Percentiles rank a stretch among this genome's conserved stretches.
phyloP scores from a whole-genome alignment of 345 rosid species.

The Noccaea bulbosa region DNA sequence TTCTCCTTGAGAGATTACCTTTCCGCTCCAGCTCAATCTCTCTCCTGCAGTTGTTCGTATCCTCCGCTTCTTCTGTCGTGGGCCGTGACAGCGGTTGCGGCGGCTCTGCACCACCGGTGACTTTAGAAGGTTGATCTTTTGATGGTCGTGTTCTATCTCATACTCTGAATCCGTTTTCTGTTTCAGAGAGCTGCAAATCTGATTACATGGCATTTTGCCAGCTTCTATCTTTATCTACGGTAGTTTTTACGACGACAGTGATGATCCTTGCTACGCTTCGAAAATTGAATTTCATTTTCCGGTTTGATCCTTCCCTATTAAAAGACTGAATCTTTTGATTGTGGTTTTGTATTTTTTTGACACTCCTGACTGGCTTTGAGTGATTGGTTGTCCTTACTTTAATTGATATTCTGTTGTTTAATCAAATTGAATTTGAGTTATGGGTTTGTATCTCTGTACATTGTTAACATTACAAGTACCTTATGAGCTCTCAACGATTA shows the following conservation, averaged over 20 bases:
- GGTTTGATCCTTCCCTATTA: background rate
- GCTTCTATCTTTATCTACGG: background rate
- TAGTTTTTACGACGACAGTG: slow-evolving; percentile 15
- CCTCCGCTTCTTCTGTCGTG: slow-evolving; percentile 19
- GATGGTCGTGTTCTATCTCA: background rate
- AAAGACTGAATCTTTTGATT: slow-evolving; percentile 8
- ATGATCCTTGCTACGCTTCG: slow-evolving; percentile 20
- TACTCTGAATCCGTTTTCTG: background rate
- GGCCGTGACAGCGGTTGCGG: slow-evolving; percentile 6
- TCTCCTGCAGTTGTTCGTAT: background rate
- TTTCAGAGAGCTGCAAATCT: background rate
- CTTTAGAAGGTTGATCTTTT: slow-evolving; percentile 27
- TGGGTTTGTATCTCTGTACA: background rate
- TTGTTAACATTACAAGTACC: background rate
- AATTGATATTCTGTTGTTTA: background rate
- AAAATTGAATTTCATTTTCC: background rate
- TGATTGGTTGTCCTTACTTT: background rate
- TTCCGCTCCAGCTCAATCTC: slow-evolving; percentile 8
- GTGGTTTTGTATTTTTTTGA: background rate
- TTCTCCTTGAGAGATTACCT: background rate
- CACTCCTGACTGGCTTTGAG: background rate
- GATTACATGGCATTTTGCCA: background rate
- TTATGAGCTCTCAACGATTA: slow-evolving; percentile 3
- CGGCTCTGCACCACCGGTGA: slow-evolving; percentile 31
- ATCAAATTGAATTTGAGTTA: background rate